Conservation (phyloP, 805 yeast genomes). For the Lipomyces yamanashiensis region DNA sequence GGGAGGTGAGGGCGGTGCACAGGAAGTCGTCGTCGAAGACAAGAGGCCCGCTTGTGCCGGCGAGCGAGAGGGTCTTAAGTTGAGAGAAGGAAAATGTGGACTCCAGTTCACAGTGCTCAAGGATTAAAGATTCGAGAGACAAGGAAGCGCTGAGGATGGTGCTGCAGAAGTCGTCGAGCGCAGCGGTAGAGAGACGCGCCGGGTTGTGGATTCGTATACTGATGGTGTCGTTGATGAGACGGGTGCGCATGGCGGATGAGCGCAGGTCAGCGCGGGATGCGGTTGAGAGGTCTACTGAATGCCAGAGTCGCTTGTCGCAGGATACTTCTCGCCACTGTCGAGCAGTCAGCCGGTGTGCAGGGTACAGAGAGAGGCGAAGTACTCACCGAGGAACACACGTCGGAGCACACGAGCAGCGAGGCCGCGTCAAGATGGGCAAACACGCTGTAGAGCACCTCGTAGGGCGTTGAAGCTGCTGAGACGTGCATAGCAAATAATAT, state of each 20-base stretch:
- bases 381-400: not conserved
- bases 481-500: no score
- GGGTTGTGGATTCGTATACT: not conserved
- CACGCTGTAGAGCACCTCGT: slow-evolving; percentile 16
- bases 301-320: not conserved
- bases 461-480: not conserved
- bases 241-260: not conserved
- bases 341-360: not conserved
- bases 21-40: not conserved
- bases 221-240: not conserved
- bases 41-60: not conserved
- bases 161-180: not conserved
- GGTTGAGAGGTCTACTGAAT: not conserved
- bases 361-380: not conserved
- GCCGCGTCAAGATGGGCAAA: slow-evolving; percentile 9
- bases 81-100: not conserved
- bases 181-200: not conserved
- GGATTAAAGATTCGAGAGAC: not conserved
- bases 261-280: not conserved
- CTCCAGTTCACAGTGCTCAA: not conserved
- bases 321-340: not conserved
- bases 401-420: not conserved
- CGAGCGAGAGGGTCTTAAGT: not conserved
- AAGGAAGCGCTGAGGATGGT: not conserved
- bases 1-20: not conserved